These are phyloP conservation scores for Penicillium sclerotigenum DNA, from an alignment of 2,329 filamentous ascomycete genomes.

Conservation along the genomic window DNA sequence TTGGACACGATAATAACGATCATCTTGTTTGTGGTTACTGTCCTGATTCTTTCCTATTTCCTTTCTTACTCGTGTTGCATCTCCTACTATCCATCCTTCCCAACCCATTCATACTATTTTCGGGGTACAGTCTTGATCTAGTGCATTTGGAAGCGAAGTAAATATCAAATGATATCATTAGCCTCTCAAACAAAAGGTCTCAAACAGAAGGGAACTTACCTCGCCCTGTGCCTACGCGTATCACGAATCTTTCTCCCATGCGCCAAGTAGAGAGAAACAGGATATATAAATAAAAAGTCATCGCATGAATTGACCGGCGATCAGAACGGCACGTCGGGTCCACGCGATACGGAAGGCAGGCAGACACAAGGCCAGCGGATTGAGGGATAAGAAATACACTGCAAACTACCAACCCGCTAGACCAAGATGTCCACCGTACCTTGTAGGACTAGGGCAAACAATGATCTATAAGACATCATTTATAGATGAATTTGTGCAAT, in stretches of 20 bases:
- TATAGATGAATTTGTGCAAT: conserved; percentile 22
- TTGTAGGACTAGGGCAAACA: background rate
- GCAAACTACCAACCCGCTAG: background rate
- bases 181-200: background rate
- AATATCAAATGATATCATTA: background rate
- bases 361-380: background rate
- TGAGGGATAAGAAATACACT: background rate
- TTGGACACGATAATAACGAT: background rate
- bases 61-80: background rate
- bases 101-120: background rate
- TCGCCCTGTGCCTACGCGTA: background rate
- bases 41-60: background rate
- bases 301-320: background rate
- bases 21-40: background rate
- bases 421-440: background rate
- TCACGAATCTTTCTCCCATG: background rate
- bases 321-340: background rate
- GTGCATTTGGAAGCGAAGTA: conserved; percentile 1
- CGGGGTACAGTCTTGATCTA: background rate
- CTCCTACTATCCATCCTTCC: background rate
- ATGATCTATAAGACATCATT: background rate
- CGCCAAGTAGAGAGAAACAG: background rate
- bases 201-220: background rate
- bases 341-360: background rate
- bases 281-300: background rate